Evolutionary conservation across 768 basidiomycete species (phyloP), one percentile per base, ranked within the genome.

Genomic region (Ramaria sp.): DNA sequence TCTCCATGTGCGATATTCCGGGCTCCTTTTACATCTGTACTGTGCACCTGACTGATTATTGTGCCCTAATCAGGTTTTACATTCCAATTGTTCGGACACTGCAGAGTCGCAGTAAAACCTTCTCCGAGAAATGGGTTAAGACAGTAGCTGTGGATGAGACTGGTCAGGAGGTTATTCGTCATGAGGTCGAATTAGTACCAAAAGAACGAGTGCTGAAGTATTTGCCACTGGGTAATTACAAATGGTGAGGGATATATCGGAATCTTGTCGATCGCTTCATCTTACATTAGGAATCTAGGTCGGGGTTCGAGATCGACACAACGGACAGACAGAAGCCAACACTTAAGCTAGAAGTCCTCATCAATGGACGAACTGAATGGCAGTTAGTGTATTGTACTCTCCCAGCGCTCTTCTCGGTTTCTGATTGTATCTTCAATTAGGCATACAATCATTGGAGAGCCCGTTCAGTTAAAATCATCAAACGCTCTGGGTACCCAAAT

Each of bases 241-340:
- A 88, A 67, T 85, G 83, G 83, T 82, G 41, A 43, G 73, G 20
- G 20, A 15, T 30, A 49, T 20, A 17, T 49, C 11, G 7, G n/a
- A 43, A 43, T 43, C 22, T 20, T 7, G 4, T 27, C 24, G 17
- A 30, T 49, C 15, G 24, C 24, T 10, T 30, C 24, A 30, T 24
- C 24, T 51, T 24, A 51, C 24, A n/a, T n/a, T 33, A 37, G 45
- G 19, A 31, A 24, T 38, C 34, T 38, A 86, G 83, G 80, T 80
- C 84, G 1, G 68, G 81, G 0, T 75, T 91, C 46, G 84, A 86
- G 65, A 71, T 91, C 24, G 83, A 91, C 64, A 86, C 84, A 1
- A 72, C 74, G 30, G 72, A 83, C 61, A 62, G 68, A 4, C 64
- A 71, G 31, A 69, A 70, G 22, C 88, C 88, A 0, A 72, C 68